A percentile compares a stretch with the other conserved stretches of the same genome.
These are phyloP conservation scores for Epichloe festucae DNA, from an alignment of 2,329 filamentous ascomycete species.

Conservation along the genomic window DNA sequence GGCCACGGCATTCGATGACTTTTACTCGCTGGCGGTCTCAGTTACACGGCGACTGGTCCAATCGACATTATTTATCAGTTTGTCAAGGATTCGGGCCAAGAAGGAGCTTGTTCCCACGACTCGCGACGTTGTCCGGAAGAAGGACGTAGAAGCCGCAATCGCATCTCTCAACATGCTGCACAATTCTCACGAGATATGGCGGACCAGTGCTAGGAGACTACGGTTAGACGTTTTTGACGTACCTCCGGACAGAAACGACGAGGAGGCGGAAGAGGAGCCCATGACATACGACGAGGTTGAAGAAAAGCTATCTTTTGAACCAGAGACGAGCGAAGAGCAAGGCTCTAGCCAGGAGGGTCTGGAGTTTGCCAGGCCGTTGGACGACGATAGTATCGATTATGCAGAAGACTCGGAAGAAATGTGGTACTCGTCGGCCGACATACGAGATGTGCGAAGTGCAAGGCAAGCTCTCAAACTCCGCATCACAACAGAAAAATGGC, in stretches of 20 bases:
- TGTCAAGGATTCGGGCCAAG: conserved; percentile 50
- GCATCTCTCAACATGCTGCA: conserved; percentile 30
- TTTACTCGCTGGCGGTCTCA: conserved; percentile 54
- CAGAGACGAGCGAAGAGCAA: neutral
- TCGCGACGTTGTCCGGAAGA: conserved; percentile 22
- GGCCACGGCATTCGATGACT: conserved; percentile 62
- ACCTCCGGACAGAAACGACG: conserved; percentile 11
- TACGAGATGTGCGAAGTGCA: conserved; percentile 24
- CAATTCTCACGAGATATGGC: conserved; percentile 32
- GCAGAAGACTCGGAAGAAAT: conserved; percentile 14
- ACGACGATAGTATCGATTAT: neutral
- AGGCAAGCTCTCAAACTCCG: conserved; percentile 23
- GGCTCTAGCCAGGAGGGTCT: neutral
- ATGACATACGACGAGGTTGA: conserved; percentile 35
- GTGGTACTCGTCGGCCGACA: conserved; percentile 25
- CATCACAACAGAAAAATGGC: conserved; percentile 27
- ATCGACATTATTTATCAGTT: conserved; percentile 55
- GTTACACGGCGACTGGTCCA: conserved; percentile 60
- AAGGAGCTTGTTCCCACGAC: conserved; percentile 16
- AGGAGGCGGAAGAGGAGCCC: conserved; percentile 13
- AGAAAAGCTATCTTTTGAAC: conserved; percentile 15
- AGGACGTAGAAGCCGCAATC: conserved; percentile 37
- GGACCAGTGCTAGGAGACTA: conserved; percentile 33
- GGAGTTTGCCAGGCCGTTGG: neutral
- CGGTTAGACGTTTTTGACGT: conserved; percentile 34